Percentiles rank a stretch among this genome's conserved stretches.
Conservation (phyloP, 768 basidiomycete species). For the Macrolepiota albuminosa region DNA sequence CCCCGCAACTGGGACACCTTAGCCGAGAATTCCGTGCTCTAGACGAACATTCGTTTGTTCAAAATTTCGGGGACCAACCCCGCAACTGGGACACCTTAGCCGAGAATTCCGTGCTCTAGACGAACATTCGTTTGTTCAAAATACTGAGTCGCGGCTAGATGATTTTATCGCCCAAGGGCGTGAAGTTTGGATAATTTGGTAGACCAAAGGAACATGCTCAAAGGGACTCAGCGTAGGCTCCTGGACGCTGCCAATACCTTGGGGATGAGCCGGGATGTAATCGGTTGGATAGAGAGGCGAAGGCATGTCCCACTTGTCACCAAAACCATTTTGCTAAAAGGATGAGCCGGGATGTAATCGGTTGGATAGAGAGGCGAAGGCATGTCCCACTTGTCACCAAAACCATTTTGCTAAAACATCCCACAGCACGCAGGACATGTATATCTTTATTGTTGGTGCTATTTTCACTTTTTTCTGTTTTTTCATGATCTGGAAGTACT, state of each 20-base stretch:
- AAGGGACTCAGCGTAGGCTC: slow-evolving; percentile 87
- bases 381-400: slow-evolving; percentile 28
- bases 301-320: slow-evolving; percentile 49
- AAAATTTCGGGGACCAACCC: slow-evolving; percentile 64
- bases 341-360: slow-evolving; percentile 89
- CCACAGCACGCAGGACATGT: slow-evolving; percentile 87
- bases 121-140: slow-evolving; percentile 87
- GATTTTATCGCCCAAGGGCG: slow-evolving; percentile 90
- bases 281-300: slow-evolving; percentile 94
- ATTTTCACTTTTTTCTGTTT: slow-evolving; percentile 90
- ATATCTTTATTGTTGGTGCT: slow-evolving; percentile 85
- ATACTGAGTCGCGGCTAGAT: slow-evolving; percentile 78
- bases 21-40: slow-evolving; percentile 75
- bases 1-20: slow-evolving; percentile 49
- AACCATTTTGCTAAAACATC: slow-evolving; percentile 1
- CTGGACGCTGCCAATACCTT: slow-evolving; percentile 91
- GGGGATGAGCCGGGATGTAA: slow-evolving; percentile 89
- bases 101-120: slow-evolving; percentile 78
- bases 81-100: slow-evolving; percentile 46
- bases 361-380: slow-evolving; percentile 97
- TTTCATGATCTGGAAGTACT: slow-evolving; percentile 87
- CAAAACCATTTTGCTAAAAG: too few species aligned
- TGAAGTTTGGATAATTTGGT: slow-evolving; percentile 89
- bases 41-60: slow-evolving; percentile 88
- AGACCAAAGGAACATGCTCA: slow-evolving; percentile 90